A percentile compares a stretch with the other conserved stretches of the same genome.
These are phyloP conservation scores for Backusella macrospora DNA, from an alignment of 192 early-diverging fungal genomes.

Conservation along the genomic window DNA sequence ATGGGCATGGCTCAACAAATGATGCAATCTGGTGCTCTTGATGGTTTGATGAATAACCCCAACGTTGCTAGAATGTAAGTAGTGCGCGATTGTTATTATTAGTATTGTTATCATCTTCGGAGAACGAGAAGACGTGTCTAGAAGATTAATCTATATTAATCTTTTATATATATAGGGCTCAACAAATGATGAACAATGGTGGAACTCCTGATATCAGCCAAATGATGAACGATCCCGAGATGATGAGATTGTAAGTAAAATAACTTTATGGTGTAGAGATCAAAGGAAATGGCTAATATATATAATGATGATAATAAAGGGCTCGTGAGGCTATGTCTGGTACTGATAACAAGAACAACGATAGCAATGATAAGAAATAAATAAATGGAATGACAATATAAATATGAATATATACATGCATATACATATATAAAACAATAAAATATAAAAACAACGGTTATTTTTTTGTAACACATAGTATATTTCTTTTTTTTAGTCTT, in stretches of 20 bases:
- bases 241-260: conserved; percentile 51
- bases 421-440: neutral
- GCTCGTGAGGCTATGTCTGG: conserved; percentile 18
- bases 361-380: conserved; percentile 15
- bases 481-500: too few relatives aligned
- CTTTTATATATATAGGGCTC: conserved; percentile 57
- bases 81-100: neutral
- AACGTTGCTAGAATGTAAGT: conserved; percentile 80
- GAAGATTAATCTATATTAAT: neutral
- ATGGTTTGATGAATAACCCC: conserved; percentile 90
- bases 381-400: neutral
- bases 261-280: neutral
- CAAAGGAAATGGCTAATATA: neutral
- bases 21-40: conserved; percentile 83
- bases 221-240: conserved; percentile 77
- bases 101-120: neutral
- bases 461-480: too few relatives aligned
- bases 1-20: conserved; percentile 96
- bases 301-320: neutral
- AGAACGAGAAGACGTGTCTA: neutral
- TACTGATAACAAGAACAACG: neutral
- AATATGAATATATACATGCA: neutral
- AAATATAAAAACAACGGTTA: too few relatives aligned
- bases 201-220: conserved; percentile 55
- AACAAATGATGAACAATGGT: conserved; percentile 76